Base-by-base conservation (phyloP, 768 basidiomycete genomes). In the Boletus vermiculosoides region DNA sequence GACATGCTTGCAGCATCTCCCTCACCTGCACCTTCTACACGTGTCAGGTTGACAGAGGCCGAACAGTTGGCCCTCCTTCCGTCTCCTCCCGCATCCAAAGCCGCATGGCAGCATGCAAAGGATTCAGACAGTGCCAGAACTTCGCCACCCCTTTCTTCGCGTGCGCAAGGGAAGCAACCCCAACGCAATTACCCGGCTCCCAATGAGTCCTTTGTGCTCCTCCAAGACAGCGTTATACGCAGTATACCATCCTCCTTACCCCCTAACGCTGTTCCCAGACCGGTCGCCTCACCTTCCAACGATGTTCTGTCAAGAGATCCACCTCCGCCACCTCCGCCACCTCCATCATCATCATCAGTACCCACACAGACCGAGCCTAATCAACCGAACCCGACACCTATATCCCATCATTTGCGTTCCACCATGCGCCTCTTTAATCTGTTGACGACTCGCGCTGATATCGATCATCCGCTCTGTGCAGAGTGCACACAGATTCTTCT, bases 401-500 rank as follows among this genome's bases (percentile, higher is more conserved):
- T 90, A 59, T 88, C 90, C 40, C 85, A 88, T 71, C 88, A 89
- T 66, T 76, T 92, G 56, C 85, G 86, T 55, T 90, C 89, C 36
- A 86, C 88, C 46, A 80, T 81, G 58, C 84, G 84, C 20, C 78
- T 94, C 39, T 87, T 91, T 69, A 89, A 88, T 69, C 71, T 92
- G 31, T 78, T 93, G 44, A 90, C 90, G 13, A 82, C 86, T 54
- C 79, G 86, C 42, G 86, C 88, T 51, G 88, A 89, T 33, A 83
- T 95, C 44, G 92, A 94, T 69, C 94, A 98, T 69, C 97, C 97
- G 6, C 80, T 99, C 9, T 99, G 97, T 71, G 85, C 89, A 0
- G 96, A 98, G 66, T 99, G 97, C 72, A 92, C 94, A 4, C 87
- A 90, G 65, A 81, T 88, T 47, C 74, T 98, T 34, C 81, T 95